Conservation (phyloP, 106 monocot genomes). For the Narthecium ossifragum region DNA sequence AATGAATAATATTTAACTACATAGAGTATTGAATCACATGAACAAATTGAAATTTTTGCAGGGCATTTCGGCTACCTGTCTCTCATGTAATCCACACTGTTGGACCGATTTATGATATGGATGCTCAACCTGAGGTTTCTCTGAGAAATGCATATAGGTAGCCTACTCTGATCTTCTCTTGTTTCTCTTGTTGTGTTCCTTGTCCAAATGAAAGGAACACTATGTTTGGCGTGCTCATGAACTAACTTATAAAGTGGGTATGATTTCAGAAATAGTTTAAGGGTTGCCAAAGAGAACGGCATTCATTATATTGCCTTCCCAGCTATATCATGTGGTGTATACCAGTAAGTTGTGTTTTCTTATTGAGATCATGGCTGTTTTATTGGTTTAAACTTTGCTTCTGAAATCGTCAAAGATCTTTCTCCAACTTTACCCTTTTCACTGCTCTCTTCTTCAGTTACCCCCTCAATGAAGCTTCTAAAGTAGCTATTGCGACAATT, state of each 20-base stretch:
- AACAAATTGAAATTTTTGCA: conserved; percentile 20
- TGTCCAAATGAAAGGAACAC: not conserved
- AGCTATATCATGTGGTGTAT: conserved; percentile 95
- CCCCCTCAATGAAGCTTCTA: conserved; percentile 75
- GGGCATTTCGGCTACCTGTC: conserved; percentile 81
- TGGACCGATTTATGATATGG: conserved; percentile 73
- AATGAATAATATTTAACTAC: too few species aligned
- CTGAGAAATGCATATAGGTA: conserved; percentile 76
- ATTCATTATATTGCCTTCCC: conserved; percentile 95
- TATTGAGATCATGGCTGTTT: too few species aligned
- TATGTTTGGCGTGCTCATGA: not conserved
- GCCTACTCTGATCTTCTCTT: not conserved
- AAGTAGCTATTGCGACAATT: conserved; percentile 57
- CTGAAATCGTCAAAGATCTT: not conserved
- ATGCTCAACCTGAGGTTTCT: conserved; percentile 56
- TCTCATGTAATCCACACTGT: conserved; percentile 87
- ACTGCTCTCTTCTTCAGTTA: conserved; percentile 33
- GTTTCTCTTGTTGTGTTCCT: not conserved
- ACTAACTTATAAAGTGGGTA: not conserved
- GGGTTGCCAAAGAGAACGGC: conserved; percentile 79
- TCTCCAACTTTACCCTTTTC: not conserved
- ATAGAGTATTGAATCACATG: too few species aligned
- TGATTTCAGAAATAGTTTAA: conserved; percentile 63
- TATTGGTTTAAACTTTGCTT: too few species aligned
- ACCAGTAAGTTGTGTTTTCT: conserved; percentile 55